Evolutionary conservation across 768 basidiomycete species (phyloP).

Genomic region (Boletus rufocinnamomeus): DNA sequence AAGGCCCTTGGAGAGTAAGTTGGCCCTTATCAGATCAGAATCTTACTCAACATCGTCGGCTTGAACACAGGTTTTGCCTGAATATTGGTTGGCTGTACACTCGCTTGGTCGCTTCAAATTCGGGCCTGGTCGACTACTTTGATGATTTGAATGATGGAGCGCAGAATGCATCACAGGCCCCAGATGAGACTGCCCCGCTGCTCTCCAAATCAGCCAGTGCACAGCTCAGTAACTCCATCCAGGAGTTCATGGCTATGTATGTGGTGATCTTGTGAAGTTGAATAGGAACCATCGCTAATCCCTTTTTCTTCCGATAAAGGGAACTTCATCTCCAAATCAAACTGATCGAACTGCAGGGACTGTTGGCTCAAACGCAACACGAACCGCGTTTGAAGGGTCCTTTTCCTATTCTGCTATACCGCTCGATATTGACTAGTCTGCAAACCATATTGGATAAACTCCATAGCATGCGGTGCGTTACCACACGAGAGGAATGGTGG

Average conservation of each 20-base stretch:
- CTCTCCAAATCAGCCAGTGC: constrained; percentile 40
- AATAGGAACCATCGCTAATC: constrained; percentile 5
- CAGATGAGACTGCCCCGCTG: constrained; percentile 36
- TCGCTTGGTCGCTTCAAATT: constrained; percentile 85
- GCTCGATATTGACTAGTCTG: constrained; percentile 76
- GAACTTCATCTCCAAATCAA: constrained; percentile 93
- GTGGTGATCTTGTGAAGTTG: constrained; percentile 23
- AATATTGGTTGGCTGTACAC: constrained; percentile 96
- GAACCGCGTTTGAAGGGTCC: constrained; percentile 96
- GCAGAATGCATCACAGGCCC: constrained; percentile 1
- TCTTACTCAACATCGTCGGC: background rate
- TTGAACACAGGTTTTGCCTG: constrained; percentile 71
- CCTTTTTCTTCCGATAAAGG: constrained; percentile 46
- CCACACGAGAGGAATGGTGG: constrained; percentile 91
- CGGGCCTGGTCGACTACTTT: constrained; percentile 56
- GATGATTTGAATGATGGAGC: constrained; percentile 21
- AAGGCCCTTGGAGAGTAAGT: constrained; percentile 84
- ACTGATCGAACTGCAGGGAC: constrained; percentile 78
- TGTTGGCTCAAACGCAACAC: constrained; percentile 87
- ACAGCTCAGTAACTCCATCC: constrained; percentile 61
- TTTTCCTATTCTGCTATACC: constrained; percentile 85
- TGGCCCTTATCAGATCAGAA: background rate
- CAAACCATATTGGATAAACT: constrained; percentile 86
- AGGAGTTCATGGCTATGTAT: constrained; percentile 92
- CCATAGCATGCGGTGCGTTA: constrained; percentile 98